These are phyloP conservation scores for Eucalyptus guilfoylei DNA, from an alignment of 345 rosid genomes.

Conservation along the genomic window DNA sequence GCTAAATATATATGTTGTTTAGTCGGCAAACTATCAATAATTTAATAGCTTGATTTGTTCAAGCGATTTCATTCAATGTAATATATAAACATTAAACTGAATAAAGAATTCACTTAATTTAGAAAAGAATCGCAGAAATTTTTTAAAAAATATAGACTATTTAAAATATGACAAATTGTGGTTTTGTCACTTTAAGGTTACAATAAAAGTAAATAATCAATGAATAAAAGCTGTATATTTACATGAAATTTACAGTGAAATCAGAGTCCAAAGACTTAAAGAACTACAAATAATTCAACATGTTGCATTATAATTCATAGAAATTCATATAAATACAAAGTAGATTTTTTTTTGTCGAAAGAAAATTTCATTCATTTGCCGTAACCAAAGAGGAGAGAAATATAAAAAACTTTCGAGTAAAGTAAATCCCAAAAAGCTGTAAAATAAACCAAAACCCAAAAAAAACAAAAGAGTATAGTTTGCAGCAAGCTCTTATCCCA, in stretches of 20 bases:
- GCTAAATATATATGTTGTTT: not conserved
- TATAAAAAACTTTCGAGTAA: too few species aligned
- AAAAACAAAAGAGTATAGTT: too few species aligned
- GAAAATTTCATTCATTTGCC: too few species aligned
- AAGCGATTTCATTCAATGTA: not conserved
- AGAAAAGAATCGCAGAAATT: not conserved
- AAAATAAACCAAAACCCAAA: too few species aligned
- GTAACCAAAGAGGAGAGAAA: too few species aligned
- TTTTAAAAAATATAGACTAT: not conserved
- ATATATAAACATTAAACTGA: not conserved
- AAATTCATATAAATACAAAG: not conserved
- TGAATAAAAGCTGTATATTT: not conserved
- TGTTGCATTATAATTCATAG: not conserved
- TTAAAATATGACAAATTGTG: too few species aligned
- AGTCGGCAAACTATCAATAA: not conserved
- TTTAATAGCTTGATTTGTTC: not conserved
- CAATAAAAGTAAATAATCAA: not conserved
- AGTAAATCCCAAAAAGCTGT: too few species aligned
- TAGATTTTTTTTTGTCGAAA: too few species aligned
- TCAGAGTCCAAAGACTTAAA: too few species aligned
- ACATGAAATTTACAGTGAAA: not conserved
- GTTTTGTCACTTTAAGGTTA: not conserved
- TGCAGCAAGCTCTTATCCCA: too few species aligned
- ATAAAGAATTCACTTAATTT: not conserved
- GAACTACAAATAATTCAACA: not conserved